A percentile compares a stretch with the other conserved stretches of the same genome.
These are phyloP conservation scores for Didymella keratinophila DNA, from an alignment of 2,329 filamentous ascomycete species.

Conservation along the genomic window DNA sequence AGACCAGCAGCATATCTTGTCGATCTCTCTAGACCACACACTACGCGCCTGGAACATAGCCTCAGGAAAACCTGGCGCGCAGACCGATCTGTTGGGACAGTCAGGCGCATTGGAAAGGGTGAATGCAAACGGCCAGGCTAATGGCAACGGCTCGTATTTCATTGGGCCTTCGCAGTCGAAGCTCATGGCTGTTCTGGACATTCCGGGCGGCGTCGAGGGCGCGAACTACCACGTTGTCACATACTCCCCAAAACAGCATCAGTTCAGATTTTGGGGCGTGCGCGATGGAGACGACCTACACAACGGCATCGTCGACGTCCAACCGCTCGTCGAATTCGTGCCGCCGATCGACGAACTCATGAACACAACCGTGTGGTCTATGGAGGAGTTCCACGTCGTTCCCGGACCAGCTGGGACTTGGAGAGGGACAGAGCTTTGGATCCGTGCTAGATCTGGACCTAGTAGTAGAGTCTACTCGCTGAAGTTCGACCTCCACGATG, in stretches of 20 bases:
- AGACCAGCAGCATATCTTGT: conserved; percentile 68
- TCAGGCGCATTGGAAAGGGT: conserved; percentile 68
- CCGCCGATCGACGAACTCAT: conserved; percentile 65
- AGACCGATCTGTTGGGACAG: conserved; percentile 78
- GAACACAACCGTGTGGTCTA: conserved; percentile 60
- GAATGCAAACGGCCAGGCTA: conserved; percentile 32
- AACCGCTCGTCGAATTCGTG: conserved; percentile 68
- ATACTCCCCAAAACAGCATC: conserved; percentile 86
- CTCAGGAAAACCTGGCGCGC: conserved; percentile 78
- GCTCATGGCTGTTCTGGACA: conserved; percentile 75
- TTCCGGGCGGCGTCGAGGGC: conserved; percentile 57
- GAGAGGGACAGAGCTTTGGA: conserved; percentile 55
- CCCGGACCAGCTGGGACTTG: conserved; percentile 48
- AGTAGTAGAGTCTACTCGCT: conserved; percentile 72
- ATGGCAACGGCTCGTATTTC: conserved; percentile 66
- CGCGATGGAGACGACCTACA: conserved; percentile 66
- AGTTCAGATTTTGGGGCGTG: conserved; percentile 93
- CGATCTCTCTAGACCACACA: conserved; percentile 87
- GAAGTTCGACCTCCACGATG: conserved; percentile 72
- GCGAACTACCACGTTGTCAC: conserved; percentile 73
- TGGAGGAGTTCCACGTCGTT: conserved; percentile 57
- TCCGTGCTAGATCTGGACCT: conserved; percentile 64
- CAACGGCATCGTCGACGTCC: conserved; percentile 74
- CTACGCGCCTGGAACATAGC: conserved; percentile 88
- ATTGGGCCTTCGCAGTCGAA: conserved; percentile 82